Percentiles rank a stretch among this genome's conserved stretches.
Evolutionary conservation across 2,329 filamentous ascomycete species (phyloP).

Genomic region (Alternaria sp.): DNA sequence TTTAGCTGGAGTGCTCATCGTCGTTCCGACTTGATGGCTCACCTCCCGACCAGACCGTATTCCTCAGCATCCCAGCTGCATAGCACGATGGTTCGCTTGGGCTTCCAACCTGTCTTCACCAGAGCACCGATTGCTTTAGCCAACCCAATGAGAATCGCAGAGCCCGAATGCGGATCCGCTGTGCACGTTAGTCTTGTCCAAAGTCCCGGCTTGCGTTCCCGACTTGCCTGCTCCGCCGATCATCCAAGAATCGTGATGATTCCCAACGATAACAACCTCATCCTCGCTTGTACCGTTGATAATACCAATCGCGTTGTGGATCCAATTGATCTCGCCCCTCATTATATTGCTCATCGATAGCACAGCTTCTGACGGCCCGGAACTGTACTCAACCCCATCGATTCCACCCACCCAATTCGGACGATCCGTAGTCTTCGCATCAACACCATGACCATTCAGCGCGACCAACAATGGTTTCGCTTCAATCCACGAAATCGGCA

Average conservation of each 20-base stretch:
- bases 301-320: slow-evolving; percentile 76
- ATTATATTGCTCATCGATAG: slow-evolving; percentile 67
- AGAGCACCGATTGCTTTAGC: slow-evolving; percentile 58
- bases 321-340: slow-evolving; percentile 74
- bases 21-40: not conserved
- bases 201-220: not conserved
- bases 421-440: slow-evolving; percentile 47
- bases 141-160: slow-evolving; percentile 57
- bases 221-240: slow-evolving; percentile 53
- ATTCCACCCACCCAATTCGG: slow-evolving; percentile 43
- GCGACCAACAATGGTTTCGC: slow-evolving; percentile 81
- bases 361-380: slow-evolving; percentile 55
- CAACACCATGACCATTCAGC: slow-evolving; percentile 79
- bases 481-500: slow-evolving; percentile 84
- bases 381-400: slow-evolving; percentile 38
- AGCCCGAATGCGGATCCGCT: slow-evolving; percentile 59
- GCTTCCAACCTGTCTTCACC: slow-evolving; percentile 58
- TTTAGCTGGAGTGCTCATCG: not conserved
- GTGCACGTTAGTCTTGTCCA: not conserved
- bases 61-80: slow-evolving; percentile 53
- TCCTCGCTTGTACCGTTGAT: slow-evolving; percentile 68
- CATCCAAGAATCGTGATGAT: slow-evolving; percentile 62
- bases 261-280: slow-evolving; percentile 61
- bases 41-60: slow-evolving; percentile 41
- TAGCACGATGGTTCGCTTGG: slow-evolving; percentile 43